Base-by-base conservation (phyloP, 1,284 basidiomycete species). In the Malassezia furfur region DNA sequence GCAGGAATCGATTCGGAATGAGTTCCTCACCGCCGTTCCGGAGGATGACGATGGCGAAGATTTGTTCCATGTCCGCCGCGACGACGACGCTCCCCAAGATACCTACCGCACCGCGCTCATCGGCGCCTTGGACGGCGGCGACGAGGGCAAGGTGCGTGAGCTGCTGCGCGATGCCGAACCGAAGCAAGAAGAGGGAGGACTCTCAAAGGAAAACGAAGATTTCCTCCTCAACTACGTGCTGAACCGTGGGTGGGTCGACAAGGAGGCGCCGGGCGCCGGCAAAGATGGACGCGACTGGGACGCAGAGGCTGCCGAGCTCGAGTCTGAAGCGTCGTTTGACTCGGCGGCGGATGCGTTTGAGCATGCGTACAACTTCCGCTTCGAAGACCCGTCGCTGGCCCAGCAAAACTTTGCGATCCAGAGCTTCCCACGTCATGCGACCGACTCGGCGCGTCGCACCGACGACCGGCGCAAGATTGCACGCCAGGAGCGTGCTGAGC, bases 181-280 rank as follows among this genome's bases (percentile, higher is more conserved):
- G 10, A 32, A 14, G 1, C 14, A 45, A 17, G 55, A 44, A 17
- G 31, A 40, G 17, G 11, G 21, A 0, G 32, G 32, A 8, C 17
- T 50, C 2, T 81, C 70, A 78, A 82, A 60, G 81, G 83, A 78
- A 9, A 85, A 88, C 68, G 85, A 87, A 59, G 84, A 91, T 59
- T 98, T 98, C 72, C 78, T 98, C 50, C 82, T 91, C 78, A 71
- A 66, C 57, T 74, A 72, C 54, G 66, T 74, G 17, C 65, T 73
- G 40, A 72, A 73, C 49, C 67, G 69, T 1, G 70, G 72, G 36
- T 74, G 72, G 72, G 60, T 73, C 43, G 72, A 74, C 37, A 61
- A 62, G 9, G 60, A 58, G 6, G 3, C 19, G 5, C 22, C 32
- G 31, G 34, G 34, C 9, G 48, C 52, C 15, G 41, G 35, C 15